Evolutionary conservation across 1,284 basidiomycete genomes (phyloP).

Genomic region (Ceraceosorus guamensis): DNA sequence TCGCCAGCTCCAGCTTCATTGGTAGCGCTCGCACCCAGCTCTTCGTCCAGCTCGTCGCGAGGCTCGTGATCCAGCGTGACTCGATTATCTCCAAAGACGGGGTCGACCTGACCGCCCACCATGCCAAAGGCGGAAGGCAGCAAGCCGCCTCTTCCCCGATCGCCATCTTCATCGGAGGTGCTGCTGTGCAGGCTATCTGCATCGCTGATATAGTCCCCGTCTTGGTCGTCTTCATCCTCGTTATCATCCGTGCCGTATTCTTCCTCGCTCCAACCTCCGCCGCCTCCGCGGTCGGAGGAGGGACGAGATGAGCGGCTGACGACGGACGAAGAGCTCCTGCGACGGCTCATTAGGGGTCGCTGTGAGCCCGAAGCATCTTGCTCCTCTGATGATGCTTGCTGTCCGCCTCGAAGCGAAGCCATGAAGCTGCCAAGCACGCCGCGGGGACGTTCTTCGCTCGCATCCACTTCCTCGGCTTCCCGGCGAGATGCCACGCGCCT

Average conservation of each 20-base stretch:
- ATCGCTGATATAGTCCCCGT: conserved; percentile 15
- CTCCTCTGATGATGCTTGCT: no score
- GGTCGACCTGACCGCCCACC: conserved; percentile 32
- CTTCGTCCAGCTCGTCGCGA: conserved; percentile 35
- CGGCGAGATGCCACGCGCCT: conserved; percentile 12
- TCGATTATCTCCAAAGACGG: conserved; percentile 42
- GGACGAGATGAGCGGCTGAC: conserved; percentile 14
- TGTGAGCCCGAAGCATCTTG: background rate
- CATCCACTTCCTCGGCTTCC: conserved; percentile 10
- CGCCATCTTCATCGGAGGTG: conserved; percentile 36
- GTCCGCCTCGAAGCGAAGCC: conserved; percentile 33
- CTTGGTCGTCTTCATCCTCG: conserved; percentile 15
- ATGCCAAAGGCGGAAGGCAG: conserved; percentile 43
- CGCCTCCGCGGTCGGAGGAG: conserved; percentile 3
- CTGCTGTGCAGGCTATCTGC: conserved; percentile 11
- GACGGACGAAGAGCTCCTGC: conserved; percentile 20
- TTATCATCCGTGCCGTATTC: conserved; percentile 29
- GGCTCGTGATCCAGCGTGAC: conserved; percentile 29
- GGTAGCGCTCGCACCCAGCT: conserved; percentile 19
- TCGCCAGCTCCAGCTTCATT: conserved; percentile 5
- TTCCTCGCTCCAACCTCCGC: conserved; percentile 28
- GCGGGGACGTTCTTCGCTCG: conserved; percentile 18
- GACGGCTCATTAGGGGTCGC: conserved; percentile 22
- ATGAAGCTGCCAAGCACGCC: conserved; percentile 42
- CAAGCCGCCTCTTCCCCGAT: conserved; percentile 24